Base-by-base conservation (phyloP, 2,329 filamentous ascomycete genomes). In the Ophiognomonia clavigignenti-juglandacearum region DNA sequence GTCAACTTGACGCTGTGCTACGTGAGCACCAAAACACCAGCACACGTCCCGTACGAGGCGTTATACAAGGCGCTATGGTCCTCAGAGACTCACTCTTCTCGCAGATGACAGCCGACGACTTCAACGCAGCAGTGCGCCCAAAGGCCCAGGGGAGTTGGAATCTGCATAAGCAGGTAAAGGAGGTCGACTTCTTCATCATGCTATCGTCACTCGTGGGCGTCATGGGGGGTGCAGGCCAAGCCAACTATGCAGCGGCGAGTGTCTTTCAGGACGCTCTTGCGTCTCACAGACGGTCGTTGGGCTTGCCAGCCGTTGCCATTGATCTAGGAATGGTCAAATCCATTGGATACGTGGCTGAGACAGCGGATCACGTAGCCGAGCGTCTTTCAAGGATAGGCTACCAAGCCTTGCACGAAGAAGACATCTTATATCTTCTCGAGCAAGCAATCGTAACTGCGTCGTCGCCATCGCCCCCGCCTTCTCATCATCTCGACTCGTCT, bases 231-330 rank as follows among this genome's bases (percentile, higher is more conserved):
- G 14, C 16, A 1, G 26, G 29, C 0, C 47, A 50, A 26, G 43
- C 47, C 39, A 47, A 39, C 22, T 50, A 51, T 51, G 71, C 74
- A 3, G 75, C 77, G 0, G 77, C 72, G 4, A 78, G 78, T 55
- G 63, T 62, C 34, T 75, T 74, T 53, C 65, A 74, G 41, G 74
- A 78, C 41, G 67, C 71, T 0, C 63, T 78, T 18, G 72, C 73
- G 4, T 45, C 42, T 0, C 47, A 56, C 42, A 53, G 58, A 4
- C 37, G 41, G 4, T 19, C 47, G 2, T 35, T 41, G 4, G 55
- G 57, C 7, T 45, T 57, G 4, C 53, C 55, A 1, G 55, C 51
- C 14, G 55, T 58, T 4, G 48, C 57, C 11, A 47, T 59, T n/a
- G 55, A 60, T 27, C 46, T 60, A 2, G 51, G 52, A n/a, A 51